Evolutionary conservation across 805 yeast species (phyloP), one percentile per base, ranked within the genome.

Genomic region (Kodamaea laetipori): DNA sequence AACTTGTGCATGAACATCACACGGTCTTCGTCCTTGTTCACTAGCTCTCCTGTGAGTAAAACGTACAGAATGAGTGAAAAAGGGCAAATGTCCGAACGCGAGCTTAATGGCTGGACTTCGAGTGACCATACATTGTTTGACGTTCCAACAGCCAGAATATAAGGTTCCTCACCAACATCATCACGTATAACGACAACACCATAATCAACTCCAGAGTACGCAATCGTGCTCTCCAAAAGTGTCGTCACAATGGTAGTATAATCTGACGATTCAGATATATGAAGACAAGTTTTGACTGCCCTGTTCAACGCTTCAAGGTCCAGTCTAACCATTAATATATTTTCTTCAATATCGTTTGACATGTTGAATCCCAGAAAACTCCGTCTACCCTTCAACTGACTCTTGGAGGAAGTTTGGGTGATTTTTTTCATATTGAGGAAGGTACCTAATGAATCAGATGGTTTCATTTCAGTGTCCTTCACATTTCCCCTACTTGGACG

Each of bases 211-310:
- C 61, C 67, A 1, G 70, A 51, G 36, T 71, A 67, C 27, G 53
- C 43, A 10, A 74, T 59, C 1, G 73, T 59, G 45, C 70, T 70
- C 40, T 65, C 65, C 0, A 75, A 54, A 12, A 77, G 48, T 33
- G 63, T 70, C 15, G 58, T 51, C 3, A 69, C 54, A 37, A 76
- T 73, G 1, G 67, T 53, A 3, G 61, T 62, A 33, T 61, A 57
- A 38, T 67, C 66, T 10, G 69, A 64, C 5, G 76, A 66, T 48
- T 74, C 79, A 1, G 78, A 69, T n/a, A 77, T 73, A 10, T 69
- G 67, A n/a, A 76, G 58, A 49, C 80, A 74, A 1, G 77, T 69
- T 40, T 64, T 63, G 41, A 77, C 58, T 0, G 76, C 76, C n/a
- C 52, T 52, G 34, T 63, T 64, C 23, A 39, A 30, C 15, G 34